Conservation (phyloP, 352 stramenopile species). For the Lagenidium giganteum region DNA sequence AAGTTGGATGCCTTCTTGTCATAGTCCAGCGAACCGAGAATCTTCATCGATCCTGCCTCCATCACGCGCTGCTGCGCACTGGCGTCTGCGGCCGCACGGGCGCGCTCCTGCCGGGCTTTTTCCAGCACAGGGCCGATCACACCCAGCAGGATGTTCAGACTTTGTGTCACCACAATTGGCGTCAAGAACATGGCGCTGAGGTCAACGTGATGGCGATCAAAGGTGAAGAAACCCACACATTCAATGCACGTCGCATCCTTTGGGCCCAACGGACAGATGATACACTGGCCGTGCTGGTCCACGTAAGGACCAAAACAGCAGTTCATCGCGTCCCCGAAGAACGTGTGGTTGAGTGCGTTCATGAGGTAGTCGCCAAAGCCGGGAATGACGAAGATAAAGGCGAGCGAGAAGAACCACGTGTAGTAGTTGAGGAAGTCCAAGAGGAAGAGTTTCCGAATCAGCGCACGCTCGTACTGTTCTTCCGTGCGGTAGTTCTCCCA, state of each 20-base stretch:
- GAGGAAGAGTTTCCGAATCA: constrained; percentile 70
- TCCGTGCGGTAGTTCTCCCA: constrained; percentile 80
- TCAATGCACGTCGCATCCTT: constrained; percentile 57
- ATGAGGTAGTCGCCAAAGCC: constrained; percentile 64
- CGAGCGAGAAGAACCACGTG: constrained; percentile 81
- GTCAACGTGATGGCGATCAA: constrained; percentile 65
- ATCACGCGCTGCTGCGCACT: constrained; percentile 48
- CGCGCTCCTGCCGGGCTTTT: constrained; percentile 40
- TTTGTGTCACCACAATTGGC: constrained; percentile 69
- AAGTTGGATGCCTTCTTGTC: constrained; percentile 52
- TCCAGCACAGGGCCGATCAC: constrained; percentile 45
- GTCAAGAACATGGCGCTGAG: constrained; percentile 72
- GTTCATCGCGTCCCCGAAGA: constrained; percentile 68
- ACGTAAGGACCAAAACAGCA: constrained; percentile 79
- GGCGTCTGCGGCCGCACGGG: constrained; percentile 37
- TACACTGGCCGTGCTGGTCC: constrained; percentile 43
- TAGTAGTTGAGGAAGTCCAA: constrained; percentile 84
- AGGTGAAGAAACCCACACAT: constrained; percentile 62
- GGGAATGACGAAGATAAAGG: constrained; percentile 75
- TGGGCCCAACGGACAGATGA: constrained; percentile 38
- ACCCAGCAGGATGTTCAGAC: constrained; percentile 53
- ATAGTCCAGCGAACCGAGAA: constrained; percentile 62
- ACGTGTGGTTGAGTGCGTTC: constrained; percentile 65
- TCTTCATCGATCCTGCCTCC: constrained; percentile 61
- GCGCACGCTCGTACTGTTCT: constrained; percentile 60